Base-by-base conservation (phyloP, 1,284 basidiomycete genomes). In the Trametes sp. region DNA sequence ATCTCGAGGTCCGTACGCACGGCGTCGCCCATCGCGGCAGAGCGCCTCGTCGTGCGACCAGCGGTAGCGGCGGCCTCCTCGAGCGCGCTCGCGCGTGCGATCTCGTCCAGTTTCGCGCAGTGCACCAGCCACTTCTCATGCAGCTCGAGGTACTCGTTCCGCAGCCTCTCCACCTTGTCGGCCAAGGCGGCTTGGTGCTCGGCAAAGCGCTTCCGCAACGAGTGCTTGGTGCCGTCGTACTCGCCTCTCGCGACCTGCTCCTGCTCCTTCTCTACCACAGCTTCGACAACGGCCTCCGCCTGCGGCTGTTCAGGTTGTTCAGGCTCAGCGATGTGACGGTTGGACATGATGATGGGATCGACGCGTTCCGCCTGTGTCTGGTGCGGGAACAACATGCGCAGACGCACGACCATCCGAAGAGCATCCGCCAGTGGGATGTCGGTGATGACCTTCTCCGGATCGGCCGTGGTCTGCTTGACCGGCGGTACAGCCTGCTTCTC, bases 1-100 rank as follows among this genome's bases (percentile, higher is more conserved):
- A 98, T 96, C 81, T 98, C 97, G 60, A 98, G 85, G 76, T 98
- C 97, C 21, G 95, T 96, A 1, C 95, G 88, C 13, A 97, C 96
- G 8, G 94, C 90, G 75, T 98, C 96, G 24, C 95, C 94, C 65
- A 95, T 82, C 0, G 89, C 87, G 44, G 88, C 82, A 14, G 88
- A 86, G 33, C 92, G 86, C 36, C 92, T 84, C n/a, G 91, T 93
- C 33, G 89, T 88, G 52, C 92, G 81, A 2, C 86, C 84, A 51
- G 87, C 83, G 35, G 82, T 77, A 4, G 81, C 74, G 44, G 88
- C 81, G 2, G 80, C 76, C 59, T 82, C 83, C 26, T 82, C 77
- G 16, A 79, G 69, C 9, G 74, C 74, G 69, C 75, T 68, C 65
- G 80, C 65, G 70, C 79, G 76, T 11, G 75, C 75, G 5, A 75